These are phyloP conservation scores for Hemisphaericaspora lyxosophila DNA, from an alignment of 1,139 yeast genomes.

Conservation along the genomic window DNA sequence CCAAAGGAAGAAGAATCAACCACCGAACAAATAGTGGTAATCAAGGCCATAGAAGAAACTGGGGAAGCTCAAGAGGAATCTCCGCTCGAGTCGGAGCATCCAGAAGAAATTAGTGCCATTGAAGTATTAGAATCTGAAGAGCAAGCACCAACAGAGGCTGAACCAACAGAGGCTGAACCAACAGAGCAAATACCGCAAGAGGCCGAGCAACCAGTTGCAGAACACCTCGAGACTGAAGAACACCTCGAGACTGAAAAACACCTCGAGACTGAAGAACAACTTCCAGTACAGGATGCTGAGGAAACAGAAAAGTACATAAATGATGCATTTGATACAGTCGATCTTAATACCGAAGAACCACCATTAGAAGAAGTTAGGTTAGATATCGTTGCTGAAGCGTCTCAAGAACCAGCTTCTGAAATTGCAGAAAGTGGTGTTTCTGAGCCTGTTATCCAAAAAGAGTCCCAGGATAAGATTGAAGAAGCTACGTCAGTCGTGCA, in stretches of 20 bases:
- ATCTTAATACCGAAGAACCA: slow-evolving; percentile 8
- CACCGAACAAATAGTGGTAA: slow-evolving; percentile 14
- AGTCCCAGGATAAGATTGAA: slow-evolving; percentile 1
- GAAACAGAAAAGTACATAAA: slow-evolving; percentile 7
- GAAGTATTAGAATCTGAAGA: slow-evolving; percentile 21
- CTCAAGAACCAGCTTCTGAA: slow-evolving; percentile 9
- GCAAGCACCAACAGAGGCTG: slow-evolving; percentile 14
- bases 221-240: slow-evolving; percentile 1
- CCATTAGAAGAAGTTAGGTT: no score
- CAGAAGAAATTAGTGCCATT: slow-evolving; percentile 15
- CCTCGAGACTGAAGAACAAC: slow-evolving; percentile 2
- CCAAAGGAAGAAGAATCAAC: slow-evolving; percentile 11
- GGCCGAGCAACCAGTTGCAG: not conserved
- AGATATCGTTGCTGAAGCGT: no score
- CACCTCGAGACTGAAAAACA: not conserved
- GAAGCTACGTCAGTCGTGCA: no score
- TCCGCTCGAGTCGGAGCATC: slow-evolving; percentile 15
- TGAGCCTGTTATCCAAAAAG: slow-evolving; percentile 9
- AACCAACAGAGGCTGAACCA: slow-evolving; percentile 3
- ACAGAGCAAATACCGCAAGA: not conserved
- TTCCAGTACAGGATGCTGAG: slow-evolving; percentile 1
- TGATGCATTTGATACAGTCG: slow-evolving; percentile 12
- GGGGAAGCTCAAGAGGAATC: slow-evolving; percentile 18
- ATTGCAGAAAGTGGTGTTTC: slow-evolving; percentile 17
- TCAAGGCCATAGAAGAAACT: slow-evolving; percentile 9